Evolutionary conservation across 306 rosid genomes (phyloP).

Genomic region (Pyrus betulifolia): DNA sequence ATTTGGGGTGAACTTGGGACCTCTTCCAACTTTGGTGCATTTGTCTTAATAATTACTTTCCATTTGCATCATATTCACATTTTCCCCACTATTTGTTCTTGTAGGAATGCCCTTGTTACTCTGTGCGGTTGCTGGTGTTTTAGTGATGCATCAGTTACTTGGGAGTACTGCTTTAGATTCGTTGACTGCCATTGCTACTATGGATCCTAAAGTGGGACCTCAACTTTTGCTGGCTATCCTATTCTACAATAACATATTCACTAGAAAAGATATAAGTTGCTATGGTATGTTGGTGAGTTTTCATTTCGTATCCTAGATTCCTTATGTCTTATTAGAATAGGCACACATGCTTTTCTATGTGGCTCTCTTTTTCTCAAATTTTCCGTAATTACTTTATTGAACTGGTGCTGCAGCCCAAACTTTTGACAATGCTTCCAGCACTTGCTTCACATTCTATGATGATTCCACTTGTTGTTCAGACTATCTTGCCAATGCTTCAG

Average conservation of each 20-base stretch:
- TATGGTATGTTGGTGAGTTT: constrained; percentile 65
- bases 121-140: constrained; percentile 56
- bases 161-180: constrained; percentile 58
- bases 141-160: constrained; percentile 58
- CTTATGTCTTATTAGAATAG: neutral
- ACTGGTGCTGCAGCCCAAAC: constrained; percentile 57
- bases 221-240: constrained; percentile 64
- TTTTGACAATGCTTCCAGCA: constrained; percentile 73
- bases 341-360: constrained; percentile 8
- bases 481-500: constrained; percentile 82
- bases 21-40: constrained; percentile 5
- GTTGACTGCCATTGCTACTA: constrained; percentile 58
- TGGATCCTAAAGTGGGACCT: constrained; percentile 84
- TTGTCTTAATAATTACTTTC: constrained; percentile 6
- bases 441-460: constrained; percentile 85
- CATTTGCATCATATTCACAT: constrained; percentile 16
- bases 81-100: constrained; percentile 11
- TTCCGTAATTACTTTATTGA: constrained; percentile 13
- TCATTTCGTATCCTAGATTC: constrained; percentile 13
- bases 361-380: constrained; percentile 6
- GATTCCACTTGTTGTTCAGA: constrained; percentile 82
- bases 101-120: constrained; percentile 69
- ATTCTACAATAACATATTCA: constrained; percentile 65
- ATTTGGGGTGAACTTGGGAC: neutral
- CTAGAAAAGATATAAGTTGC: constrained; percentile 45